phyloP scores from a whole-genome alignment of 768 basidiomycete species.

The Crucibulum laeve region DNA sequence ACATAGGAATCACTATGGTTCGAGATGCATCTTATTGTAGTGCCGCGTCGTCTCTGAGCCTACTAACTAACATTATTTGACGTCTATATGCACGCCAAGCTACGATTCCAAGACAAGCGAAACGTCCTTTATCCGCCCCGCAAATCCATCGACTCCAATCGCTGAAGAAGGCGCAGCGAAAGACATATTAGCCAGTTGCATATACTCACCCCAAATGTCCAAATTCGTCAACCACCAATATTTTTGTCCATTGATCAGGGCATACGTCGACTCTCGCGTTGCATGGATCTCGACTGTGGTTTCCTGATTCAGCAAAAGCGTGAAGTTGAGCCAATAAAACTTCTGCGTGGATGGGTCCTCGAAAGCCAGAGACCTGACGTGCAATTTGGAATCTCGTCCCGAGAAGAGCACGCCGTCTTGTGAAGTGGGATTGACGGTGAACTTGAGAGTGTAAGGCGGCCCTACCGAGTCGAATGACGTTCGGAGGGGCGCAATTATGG shows the following conservation, averaged over 20 bases:
- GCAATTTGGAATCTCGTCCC: background rate
- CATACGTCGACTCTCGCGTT: background rate
- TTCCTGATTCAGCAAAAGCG: background rate
- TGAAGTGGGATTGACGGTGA: background rate
- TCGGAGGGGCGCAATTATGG: background rate
- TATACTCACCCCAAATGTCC: constrained; percentile 1
- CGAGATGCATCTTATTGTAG: no score
- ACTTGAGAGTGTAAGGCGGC: background rate
- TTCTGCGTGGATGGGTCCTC: background rate
- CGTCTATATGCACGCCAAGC: no score
- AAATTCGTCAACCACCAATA: background rate
- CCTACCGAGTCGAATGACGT: background rate
- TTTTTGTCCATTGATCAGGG: background rate
- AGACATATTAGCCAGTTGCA: background rate
- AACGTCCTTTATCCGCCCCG: background rate
- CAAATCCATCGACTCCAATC: background rate
- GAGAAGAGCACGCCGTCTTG: background rate
- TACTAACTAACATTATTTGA: no score
- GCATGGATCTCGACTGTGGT: background rate
- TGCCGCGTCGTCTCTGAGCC: no score
- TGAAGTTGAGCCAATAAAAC: background rate
- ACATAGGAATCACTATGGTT: no score
- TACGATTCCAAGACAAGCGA: background rate
- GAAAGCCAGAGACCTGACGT: background rate
- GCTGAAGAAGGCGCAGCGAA: background rate